These are phyloP conservation scores for Stentor roeselii DNA, from an alignment of 73 alveolate genomes.

Conservation along the genomic window DNA sequence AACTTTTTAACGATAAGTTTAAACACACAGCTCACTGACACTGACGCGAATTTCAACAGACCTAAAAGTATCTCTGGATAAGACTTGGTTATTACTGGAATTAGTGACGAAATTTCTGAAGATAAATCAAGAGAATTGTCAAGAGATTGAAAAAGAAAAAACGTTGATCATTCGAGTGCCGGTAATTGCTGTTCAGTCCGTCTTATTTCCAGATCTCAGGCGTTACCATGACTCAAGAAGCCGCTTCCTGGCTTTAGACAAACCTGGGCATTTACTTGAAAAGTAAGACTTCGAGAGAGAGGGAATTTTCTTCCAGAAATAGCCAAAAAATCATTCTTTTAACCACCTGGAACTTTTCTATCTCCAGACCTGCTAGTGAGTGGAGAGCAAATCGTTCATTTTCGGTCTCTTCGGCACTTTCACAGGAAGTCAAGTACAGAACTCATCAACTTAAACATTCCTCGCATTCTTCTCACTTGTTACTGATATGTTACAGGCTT, in stretches of 20 bases:
- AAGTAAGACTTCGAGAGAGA: neutral
- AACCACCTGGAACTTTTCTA: neutral
- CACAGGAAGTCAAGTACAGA: neutral
- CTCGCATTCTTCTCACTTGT: neutral
- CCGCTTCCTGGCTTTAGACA: neutral
- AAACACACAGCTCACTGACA: neutral
- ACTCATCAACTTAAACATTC: neutral
- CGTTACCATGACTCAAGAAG: neutral
- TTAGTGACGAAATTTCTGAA: neutral
- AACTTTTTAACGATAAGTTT: neutral
- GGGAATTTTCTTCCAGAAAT: neutral
- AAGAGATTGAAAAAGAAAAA: conserved; percentile 34
- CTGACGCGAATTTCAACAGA: neutral
- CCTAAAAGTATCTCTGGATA: neutral
- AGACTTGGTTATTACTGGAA: neutral
- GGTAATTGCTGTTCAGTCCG: conserved; percentile 40
- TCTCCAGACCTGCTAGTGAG: neutral
- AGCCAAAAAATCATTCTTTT: neutral
- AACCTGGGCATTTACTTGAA: neutral
- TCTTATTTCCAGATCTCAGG: neutral
- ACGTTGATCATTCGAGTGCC: conserved; percentile 37
- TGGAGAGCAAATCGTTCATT: neutral
- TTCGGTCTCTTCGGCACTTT: neutral
- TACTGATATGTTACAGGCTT: neutral
- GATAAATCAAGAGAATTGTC: neutral